These are phyloP conservation scores for Ilex aquifolium DNA, from an alignment of 257 asterid genomes.

Conservation along the genomic window DNA sequence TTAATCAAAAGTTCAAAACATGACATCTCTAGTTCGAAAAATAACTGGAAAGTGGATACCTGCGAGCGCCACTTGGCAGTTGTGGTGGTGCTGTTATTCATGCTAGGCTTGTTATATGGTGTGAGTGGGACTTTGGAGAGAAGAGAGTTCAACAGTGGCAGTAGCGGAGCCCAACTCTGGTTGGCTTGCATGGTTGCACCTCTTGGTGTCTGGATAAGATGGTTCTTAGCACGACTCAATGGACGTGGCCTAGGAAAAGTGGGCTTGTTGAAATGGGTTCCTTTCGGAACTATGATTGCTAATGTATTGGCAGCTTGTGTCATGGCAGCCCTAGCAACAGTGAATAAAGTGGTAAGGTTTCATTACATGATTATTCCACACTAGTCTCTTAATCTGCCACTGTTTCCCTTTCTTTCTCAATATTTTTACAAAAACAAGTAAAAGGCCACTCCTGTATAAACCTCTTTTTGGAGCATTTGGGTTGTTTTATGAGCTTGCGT, in stretches of 20 bases:
- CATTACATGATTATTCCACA: not conserved
- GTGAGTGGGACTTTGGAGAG: conserved; percentile 31
- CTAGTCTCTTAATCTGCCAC: not conserved
- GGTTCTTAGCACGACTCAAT: conserved; percentile 77
- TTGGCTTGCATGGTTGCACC: conserved; percentile 86
- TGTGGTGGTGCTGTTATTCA: conserved; percentile 30
- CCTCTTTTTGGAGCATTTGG: not conserved
- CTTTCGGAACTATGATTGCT: conserved; percentile 88
- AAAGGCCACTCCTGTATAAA: not conserved
- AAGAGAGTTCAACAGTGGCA: conserved; percentile 38
- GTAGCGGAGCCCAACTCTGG: conserved; percentile 49
- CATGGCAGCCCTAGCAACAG: conserved; percentile 82
- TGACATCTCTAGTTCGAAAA: not conserved
- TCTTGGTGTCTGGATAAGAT: conserved; percentile 82
- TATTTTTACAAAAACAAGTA: not conserved
- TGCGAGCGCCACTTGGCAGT: conserved; percentile 21
- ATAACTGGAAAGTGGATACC: conserved; percentile 21
- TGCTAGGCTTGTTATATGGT: conserved; percentile 51
- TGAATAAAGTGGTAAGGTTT: conserved; percentile 53
- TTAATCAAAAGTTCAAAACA: not conserved
- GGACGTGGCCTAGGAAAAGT: conserved; percentile 69
- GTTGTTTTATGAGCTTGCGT: not conserved
- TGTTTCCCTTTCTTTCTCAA: not conserved
- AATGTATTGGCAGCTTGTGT: conserved; percentile 75
- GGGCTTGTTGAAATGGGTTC: conserved; percentile 60